phyloP scores from a whole-genome alignment of 768 basidiomycete genomes.

The Brasilioporus rufonigricans region DNA sequence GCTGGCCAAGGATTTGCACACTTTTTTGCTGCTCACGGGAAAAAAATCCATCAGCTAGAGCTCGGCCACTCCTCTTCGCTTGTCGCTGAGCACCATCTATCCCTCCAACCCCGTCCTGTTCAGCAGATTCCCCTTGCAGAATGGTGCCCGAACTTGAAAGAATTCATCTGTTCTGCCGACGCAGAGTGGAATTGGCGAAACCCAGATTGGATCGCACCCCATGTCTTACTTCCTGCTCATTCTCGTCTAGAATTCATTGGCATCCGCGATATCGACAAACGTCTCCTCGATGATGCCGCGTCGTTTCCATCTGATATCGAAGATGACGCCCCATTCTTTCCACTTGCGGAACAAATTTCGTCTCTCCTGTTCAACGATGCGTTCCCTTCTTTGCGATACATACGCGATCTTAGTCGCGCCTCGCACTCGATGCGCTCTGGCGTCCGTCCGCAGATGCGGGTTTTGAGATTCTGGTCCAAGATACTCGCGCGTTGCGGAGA shows the following conservation, averaged over 20 bases:
- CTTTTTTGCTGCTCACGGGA: slow-evolving; percentile 68
- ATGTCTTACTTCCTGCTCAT: slow-evolving; percentile 66
- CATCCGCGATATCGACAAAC: slow-evolving; percentile 66
- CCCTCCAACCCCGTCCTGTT: slow-evolving; percentile 38
- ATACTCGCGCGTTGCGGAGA: slow-evolving; percentile 50
- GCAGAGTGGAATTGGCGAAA: slow-evolving; percentile 80
- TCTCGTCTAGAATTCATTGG: slow-evolving; percentile 63
- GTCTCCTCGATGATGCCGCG: slow-evolving; percentile 46
- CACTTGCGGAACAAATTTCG: slow-evolving; percentile 62
- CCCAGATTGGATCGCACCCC: slow-evolving; percentile 81
- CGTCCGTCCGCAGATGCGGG: slow-evolving; percentile 32
- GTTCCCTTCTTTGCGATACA: slow-evolving; percentile 58
- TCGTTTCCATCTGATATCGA: slow-evolving; percentile 33
- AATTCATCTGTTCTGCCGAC: slow-evolving; percentile 74
- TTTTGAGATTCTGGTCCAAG: slow-evolving; percentile 48
- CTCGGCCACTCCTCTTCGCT: slow-evolving; percentile 68
- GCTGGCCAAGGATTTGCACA: slow-evolving; percentile 60
- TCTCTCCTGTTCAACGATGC: slow-evolving; percentile 55
- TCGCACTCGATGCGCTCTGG: slow-evolving; percentile 53
- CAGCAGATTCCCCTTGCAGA: slow-evolving; percentile 51
- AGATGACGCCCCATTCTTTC: slow-evolving; percentile 56
- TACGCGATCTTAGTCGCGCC: slow-evolving; percentile 63
- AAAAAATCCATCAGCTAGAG: slow-evolving; percentile 61
- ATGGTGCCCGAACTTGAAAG: slow-evolving; percentile 66
- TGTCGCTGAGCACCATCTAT: slow-evolving; percentile 66